Conservation (phyloP, 768 basidiomycete species). For the Leucocoprinus sp. region DNA sequence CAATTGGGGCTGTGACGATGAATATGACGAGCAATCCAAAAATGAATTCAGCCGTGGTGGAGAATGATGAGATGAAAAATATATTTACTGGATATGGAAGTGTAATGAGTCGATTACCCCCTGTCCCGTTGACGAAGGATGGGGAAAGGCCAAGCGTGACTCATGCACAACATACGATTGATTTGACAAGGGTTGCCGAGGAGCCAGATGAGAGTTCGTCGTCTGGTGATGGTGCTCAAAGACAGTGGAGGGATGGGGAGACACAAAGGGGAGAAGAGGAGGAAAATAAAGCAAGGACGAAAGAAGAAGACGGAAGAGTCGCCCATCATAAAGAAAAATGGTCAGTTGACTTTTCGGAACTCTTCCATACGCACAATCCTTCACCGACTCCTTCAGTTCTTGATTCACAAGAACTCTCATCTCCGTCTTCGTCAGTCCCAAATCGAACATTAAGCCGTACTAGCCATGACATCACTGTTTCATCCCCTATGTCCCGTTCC, state of each 20-base stretch:
- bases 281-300: conserved; percentile 13
- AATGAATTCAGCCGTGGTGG: conserved; percentile 54
- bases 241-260: conserved; percentile 25
- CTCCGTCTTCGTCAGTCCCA: conserved; percentile 2
- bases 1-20: conserved; percentile 75
- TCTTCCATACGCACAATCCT: conserved; percentile 32
- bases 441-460: conserved; percentile 6
- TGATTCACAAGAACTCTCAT: background rate
- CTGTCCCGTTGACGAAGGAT: conserved; percentile 1
- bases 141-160: conserved; percentile 63
- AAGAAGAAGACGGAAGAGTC: conserved; percentile 5
- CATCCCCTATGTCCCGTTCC: conserved; percentile 22
- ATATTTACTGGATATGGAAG: conserved; percentile 5
- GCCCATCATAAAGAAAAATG: conserved; percentile 68
- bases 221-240: conserved; percentile 16
- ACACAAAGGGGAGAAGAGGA: conserved; percentile 26
- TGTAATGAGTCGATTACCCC: conserved; percentile 1
- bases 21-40: conserved; percentile 68
- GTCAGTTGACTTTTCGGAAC: conserved; percentile 75
- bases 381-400: conserved; percentile 3
- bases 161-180: conserved; percentile 36
- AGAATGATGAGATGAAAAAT: conserved; percentile 40
- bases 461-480: no score
- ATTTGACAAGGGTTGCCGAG: conserved; percentile 63
- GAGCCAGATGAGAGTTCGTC: conserved; percentile 58